Conservation (phyloP, 352 stramenopile species). For the Aphanomyces invadans region DNA sequence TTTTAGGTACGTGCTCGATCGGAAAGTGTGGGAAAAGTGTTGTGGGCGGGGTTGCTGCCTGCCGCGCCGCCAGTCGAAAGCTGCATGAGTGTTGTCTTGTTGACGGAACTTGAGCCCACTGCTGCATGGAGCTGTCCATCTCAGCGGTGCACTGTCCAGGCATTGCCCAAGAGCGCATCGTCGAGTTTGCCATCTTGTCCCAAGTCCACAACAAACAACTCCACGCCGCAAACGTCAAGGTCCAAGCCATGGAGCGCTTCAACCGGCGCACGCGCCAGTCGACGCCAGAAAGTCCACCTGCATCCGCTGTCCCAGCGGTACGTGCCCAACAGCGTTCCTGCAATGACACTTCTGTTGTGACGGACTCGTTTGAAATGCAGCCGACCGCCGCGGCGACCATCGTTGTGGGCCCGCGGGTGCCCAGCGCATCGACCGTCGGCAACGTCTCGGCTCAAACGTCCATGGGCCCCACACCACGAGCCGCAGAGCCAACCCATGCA, state of each 20-base stretch:
- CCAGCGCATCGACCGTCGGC: not conserved
- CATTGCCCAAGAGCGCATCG: slow-evolving; percentile 24
- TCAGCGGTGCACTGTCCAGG: not conserved
- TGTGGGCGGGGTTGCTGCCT: too few species aligned
- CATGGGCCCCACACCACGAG: not conserved
- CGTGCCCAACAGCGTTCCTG: not conserved
- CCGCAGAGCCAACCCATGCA: not conserved
- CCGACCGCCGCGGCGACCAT: not conserved
- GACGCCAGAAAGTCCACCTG: not conserved
- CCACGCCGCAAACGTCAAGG: not conserved
- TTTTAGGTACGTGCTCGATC: slow-evolving; percentile 10
- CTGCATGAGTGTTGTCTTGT: too few species aligned
- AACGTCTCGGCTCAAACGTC: not conserved
- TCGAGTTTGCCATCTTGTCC: slow-evolving; percentile 11
- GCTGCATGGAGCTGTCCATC: too few species aligned
- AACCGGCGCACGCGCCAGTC: not conserved
- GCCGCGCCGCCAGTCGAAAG: too few species aligned
- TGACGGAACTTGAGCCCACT: too few species aligned
- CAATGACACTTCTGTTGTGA: not conserved
- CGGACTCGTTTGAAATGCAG: not conserved
- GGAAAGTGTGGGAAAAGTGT: too few species aligned
- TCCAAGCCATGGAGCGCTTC: not conserved
- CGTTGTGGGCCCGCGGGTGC: slow-evolving; percentile 16
- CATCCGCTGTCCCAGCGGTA: not conserved
- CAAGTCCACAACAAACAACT: slow-evolving; percentile 11